Evolutionary conservation across 345 rosid genomes (phyloP).

Genomic region (Excoecaria cochinchinensis): DNA sequence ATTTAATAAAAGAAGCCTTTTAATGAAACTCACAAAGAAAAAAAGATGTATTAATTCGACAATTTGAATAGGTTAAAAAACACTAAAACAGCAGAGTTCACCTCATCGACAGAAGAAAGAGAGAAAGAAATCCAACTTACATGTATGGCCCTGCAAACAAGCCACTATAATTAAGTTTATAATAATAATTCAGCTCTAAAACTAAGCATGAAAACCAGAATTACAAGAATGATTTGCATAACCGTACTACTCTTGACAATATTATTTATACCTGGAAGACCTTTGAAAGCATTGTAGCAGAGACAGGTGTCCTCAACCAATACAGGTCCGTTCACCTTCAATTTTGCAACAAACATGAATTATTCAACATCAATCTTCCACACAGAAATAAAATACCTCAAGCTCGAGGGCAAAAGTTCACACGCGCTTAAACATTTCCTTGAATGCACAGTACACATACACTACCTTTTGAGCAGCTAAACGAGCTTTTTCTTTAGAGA

Average conservation of each 20-base stretch:
- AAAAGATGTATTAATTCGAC: no score
- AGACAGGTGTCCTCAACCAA: conserved; percentile 96
- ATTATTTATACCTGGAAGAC: conserved; percentile 75
- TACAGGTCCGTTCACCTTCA: conserved; percentile 86
- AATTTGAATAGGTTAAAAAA: not conserved
- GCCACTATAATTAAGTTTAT: conserved; percentile 1
- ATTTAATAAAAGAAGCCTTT: not conserved
- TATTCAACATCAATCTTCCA: not conserved
- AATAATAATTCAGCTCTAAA: not conserved
- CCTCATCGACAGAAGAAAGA: conserved; percentile 12
- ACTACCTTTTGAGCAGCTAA: conserved; percentile 75
- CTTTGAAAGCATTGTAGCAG: conserved; percentile 90
- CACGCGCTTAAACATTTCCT: not conserved
- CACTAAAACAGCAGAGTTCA: not conserved
- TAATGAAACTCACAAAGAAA: no score
- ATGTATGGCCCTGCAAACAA: conserved; percentile 88
- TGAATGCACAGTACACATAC: not conserved
- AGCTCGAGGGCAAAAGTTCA: not conserved
- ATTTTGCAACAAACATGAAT: conserved; percentile 1
- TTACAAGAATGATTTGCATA: not conserved
- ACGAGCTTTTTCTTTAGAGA: conserved; percentile 91
- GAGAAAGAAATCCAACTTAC: conserved; percentile 47
- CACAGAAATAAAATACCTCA: not conserved
- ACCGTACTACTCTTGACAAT: not conserved
- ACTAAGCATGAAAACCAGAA: not conserved